These are phyloP conservation scores for Stephania japonica DNA, from an alignment of 164 flowering plant genomes.

Conservation along the genomic window DNA sequence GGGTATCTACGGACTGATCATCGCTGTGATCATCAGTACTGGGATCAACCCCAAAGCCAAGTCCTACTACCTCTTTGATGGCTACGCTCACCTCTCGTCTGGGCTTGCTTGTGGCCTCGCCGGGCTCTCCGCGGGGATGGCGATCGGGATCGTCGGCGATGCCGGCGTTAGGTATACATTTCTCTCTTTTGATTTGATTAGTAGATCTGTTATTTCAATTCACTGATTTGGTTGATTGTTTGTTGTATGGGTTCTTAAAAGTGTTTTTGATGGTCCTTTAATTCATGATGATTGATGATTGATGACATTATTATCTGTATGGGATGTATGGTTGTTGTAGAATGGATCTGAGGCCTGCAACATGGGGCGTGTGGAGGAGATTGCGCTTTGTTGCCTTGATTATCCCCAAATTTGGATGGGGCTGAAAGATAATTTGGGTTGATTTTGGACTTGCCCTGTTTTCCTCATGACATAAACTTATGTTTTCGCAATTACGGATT, in stretches of 20 bases:
- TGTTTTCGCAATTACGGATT: too few relatives aligned
- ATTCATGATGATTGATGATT: background rate
- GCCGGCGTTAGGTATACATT: slow-evolving; percentile 25
- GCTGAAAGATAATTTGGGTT: background rate
- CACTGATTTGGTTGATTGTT: background rate
- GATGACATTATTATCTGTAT: too few relatives aligned
- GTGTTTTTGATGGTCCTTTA: background rate
- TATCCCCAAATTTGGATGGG: background rate
- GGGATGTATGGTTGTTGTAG: background rate
- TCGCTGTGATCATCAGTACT: slow-evolving; percentile 30
- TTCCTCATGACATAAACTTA: too few relatives aligned
- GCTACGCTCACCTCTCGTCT: slow-evolving; percentile 37
- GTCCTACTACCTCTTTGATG: slow-evolving; percentile 38
- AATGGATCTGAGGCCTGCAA: background rate
- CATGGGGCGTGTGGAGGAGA: background rate
- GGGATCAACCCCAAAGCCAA: slow-evolving; percentile 51
- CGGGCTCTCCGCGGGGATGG: slow-evolving; percentile 62
- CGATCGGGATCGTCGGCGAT: slow-evolving; percentile 43
- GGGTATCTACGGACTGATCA: slow-evolving; percentile 40
- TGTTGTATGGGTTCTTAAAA: background rate
- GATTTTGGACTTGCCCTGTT: too few relatives aligned
- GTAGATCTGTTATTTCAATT: background rate
- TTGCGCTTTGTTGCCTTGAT: too few relatives aligned
- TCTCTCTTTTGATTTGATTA: background rate
- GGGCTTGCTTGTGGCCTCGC: slow-evolving; percentile 59